Conservation (phyloP, 2,329 filamentous ascomycete genomes). For the Trichocomaceae sp. region DNA sequence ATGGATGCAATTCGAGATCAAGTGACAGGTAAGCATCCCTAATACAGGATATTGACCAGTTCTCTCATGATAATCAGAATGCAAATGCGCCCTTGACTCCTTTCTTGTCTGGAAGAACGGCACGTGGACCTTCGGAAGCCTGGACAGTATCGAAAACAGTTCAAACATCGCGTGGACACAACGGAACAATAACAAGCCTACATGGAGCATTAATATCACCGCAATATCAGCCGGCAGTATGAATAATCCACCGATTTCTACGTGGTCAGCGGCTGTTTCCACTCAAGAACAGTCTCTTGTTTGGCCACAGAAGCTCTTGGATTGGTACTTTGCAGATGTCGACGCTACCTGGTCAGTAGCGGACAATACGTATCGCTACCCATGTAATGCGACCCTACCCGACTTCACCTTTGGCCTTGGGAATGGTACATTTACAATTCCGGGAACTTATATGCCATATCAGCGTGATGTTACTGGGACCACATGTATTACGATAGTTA, state of each 20-base stretch:
- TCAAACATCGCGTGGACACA: background rate
- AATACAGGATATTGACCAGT: too few relatives aligned
- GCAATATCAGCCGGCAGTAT: background rate
- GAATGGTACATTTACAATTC: conserved; percentile 1
- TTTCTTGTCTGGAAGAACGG: background rate
- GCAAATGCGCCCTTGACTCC: background rate
- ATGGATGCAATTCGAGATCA: background rate
- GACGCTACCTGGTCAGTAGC: background rate
- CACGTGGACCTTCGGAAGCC: background rate
- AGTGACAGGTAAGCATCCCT: background rate
- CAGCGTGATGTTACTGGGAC: background rate
- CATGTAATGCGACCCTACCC: background rate
- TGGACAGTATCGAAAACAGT: background rate
- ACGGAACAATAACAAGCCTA: background rate
- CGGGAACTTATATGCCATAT: conserved; percentile 1
- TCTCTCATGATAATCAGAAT: background rate
- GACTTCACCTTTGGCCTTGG: background rate
- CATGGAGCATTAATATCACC: conserved; percentile 2
- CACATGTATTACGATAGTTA: background rate
- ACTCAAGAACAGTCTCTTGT: background rate
- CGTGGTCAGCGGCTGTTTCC: background rate
- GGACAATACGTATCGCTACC: background rate
- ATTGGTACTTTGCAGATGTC: background rate
- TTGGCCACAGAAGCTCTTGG: background rate
- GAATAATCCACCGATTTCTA: background rate